Conservation (phyloP, 768 basidiomycete genomes). For the Serpula lacrymans region DNA sequence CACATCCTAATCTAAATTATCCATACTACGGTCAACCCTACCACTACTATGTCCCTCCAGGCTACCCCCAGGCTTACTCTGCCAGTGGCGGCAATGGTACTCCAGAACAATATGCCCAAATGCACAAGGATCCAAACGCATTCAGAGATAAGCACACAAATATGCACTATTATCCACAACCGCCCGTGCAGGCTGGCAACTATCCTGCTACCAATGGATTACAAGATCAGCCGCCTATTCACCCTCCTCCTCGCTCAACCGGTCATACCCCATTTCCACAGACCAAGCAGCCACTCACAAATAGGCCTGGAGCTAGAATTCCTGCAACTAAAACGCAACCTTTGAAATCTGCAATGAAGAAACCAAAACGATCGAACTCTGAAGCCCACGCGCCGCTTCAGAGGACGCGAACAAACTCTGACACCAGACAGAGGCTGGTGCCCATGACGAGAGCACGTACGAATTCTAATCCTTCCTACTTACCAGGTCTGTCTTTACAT, state of each 20-base stretch:
- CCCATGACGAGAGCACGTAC: constrained; percentile 32
- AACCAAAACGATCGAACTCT: constrained; percentile 25
- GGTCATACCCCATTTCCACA: constrained; percentile 25
- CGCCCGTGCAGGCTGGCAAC: constrained; percentile 11
- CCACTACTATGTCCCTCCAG: constrained; percentile 34
- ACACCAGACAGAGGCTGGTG: constrained; percentile 25
- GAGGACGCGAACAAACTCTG: constrained; percentile 43
- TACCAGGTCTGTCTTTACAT: constrained; percentile 20
- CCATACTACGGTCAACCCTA: constrained; percentile 44
- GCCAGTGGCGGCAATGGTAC: constrained; percentile 11
- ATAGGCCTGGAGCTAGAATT: constrained; percentile 14
- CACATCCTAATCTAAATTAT: constrained; percentile 37
- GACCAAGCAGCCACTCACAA: constrained; percentile 33
- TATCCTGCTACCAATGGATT: constrained; percentile 1
- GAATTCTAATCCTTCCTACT: constrained; percentile 32
- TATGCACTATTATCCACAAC: constrained; percentile 25
- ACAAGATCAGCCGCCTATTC: constrained; percentile 12
- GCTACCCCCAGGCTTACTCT: constrained; percentile 21
- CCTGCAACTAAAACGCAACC: constrained; percentile 29
- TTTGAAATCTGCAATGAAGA: constrained; percentile 61
- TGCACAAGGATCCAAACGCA: constrained; percentile 28
- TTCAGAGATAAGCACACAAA: constrained; percentile 33
- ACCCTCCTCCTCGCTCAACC: constrained; percentile 13
- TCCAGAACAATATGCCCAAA: constrained; percentile 28
- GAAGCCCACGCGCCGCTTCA: constrained; percentile 24